Percentiles rank a stretch among this genome's conserved stretches.
Evolutionary conservation across 2,329 filamentous ascomycete species (phyloP).

Genomic region (Beauveria pseudobassiana): DNA sequence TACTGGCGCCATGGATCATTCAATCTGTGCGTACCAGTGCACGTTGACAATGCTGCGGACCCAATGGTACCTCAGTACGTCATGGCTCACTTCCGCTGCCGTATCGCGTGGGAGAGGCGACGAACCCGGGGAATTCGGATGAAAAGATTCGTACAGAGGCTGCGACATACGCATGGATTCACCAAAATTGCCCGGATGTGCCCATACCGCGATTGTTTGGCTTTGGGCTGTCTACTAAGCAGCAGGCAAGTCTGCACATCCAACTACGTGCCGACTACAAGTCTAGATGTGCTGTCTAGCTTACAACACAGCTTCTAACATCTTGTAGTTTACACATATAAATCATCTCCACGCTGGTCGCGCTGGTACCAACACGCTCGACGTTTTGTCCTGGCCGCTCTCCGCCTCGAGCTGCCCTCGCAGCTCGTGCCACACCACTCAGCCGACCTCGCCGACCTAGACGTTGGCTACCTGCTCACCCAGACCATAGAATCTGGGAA

Average conservation of each 20-base stretch:
- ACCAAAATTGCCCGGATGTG: conserved; percentile 17
- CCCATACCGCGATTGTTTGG: conserved; percentile 20
- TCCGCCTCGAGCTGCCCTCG: conserved; percentile 13
- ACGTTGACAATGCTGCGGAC: not conserved
- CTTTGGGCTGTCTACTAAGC: conserved; percentile 16
- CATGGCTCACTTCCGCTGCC: conserved; percentile 21
- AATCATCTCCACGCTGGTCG: conserved; percentile 3
- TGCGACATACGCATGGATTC: conserved; percentile 17
- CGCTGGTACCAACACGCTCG: conserved; percentile 10
- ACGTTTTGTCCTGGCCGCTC: conserved; percentile 2
- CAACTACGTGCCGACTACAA: not conserved
- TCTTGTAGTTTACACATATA: conserved; percentile 10
- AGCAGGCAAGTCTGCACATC: conserved; percentile 9
- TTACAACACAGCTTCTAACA: not conserved
- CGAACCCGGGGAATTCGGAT: conserved; percentile 30
- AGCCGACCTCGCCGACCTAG: conserved; percentile 5
- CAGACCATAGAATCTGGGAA: conserved; percentile 15
- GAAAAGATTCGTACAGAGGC: conserved; percentile 28
- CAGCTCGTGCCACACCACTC: conserved; percentile 12
- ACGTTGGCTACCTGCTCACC: conserved; percentile 17
- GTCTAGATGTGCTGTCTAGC: not conserved
- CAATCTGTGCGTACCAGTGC: conserved; percentile 25
- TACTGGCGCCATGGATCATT: conserved; percentile 21
- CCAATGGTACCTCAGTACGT: conserved; percentile 3
- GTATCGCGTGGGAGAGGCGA: conserved; percentile 28